Base-by-base conservation (phyloP, 768 basidiomycete species). In the Boletus rubescentipes region DNA sequence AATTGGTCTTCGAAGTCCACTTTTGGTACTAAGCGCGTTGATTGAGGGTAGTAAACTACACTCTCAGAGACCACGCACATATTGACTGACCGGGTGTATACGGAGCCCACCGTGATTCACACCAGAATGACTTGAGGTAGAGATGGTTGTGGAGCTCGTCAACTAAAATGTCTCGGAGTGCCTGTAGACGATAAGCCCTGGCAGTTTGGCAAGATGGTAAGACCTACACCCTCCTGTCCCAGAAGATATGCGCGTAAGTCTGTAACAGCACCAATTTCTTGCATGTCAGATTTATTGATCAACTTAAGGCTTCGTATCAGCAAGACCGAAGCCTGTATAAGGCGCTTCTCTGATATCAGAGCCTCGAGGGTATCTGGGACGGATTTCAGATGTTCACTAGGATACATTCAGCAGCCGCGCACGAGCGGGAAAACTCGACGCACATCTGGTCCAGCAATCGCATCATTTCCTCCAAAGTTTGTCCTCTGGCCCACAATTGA, bases 111-210 rank as follows among this genome's bases (percentile, higher is more conserved):
- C 96, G 84, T 6, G 86, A 82, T 61, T 98, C 96, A 66, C 92
- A 94, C 85, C 94, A 97, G 69, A 93, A 96, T 1, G 89, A 91
- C 65, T 96, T 97, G 55, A 99, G 83, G 71, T 97, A 99, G n/a
- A 99, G 73, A 71, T 99, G 97, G 61, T 86, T 92, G 66, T 98
- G 95, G 12, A 99, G 79, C 65, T 99, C 97, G 60, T 99, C 97
- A 8, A 95, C 78, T 53, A 99, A 74, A 51, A 98, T 97, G 59
- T 98, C 97, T 42, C 90, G 81, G 40, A 99, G 73, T 11, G 91
- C 87, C 96, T 98, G 63, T 32, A 52, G 46, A 37, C 2, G 2
- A 46, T 72, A 23, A 68, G 48, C 16, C 9, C 0, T 23, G 23
- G 21, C 4, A n/a, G n/a, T 44, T n/a, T 16, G n/a, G n/a, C 16